Evolutionary conservation across 441 rosid genomes (phyloP).

Genomic region (Adansonia rubrostipa): DNA sequence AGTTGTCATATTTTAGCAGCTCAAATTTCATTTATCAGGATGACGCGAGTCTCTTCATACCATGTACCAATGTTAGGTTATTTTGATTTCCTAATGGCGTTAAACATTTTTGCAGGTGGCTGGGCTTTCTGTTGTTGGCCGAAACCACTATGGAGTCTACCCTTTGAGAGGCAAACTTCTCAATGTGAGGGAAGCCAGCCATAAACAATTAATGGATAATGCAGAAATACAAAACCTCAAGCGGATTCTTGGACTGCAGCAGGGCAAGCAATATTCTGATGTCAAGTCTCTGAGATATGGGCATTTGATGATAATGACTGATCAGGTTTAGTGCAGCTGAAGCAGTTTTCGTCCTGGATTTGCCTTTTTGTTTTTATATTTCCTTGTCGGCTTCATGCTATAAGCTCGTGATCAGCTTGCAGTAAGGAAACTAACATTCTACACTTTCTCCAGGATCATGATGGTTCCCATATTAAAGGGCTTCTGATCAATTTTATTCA

Average conservation of each 20-base stretch:
- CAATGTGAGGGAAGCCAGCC: constrained; percentile 92
- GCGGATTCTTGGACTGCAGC: constrained; percentile 95
- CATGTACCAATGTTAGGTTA: not conserved
- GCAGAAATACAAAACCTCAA: constrained; percentile 82
- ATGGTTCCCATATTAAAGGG: constrained; percentile 98
- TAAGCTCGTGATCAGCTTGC: not conserved
- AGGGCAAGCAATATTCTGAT: constrained; percentile 62
- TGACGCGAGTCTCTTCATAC: not conserved
- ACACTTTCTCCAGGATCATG: constrained; percentile 74
- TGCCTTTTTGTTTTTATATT: not conserved
- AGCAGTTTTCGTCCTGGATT: constrained; percentile 5
- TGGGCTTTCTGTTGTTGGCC: constrained; percentile 74
- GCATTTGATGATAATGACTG: constrained; percentile 97
- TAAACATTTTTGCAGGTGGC: constrained; percentile 58
- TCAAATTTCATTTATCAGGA: not conserved
- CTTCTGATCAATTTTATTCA: constrained; percentile 89
- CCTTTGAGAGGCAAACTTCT: constrained; percentile 92
- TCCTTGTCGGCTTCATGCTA: not conserved
- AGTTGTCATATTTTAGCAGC: constrained; percentile 35
- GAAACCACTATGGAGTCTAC: constrained; percentile 80
- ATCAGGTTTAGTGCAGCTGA: constrained; percentile 59
- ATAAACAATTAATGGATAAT: constrained; percentile 80
- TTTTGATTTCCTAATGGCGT: constrained; percentile 7
- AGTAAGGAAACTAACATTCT: not conserved
- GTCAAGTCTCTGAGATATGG: constrained; percentile 91